Conservation (phyloP, 2,329 filamentous ascomycete genomes). For the Pseudopithomyces chartarum region DNA sequence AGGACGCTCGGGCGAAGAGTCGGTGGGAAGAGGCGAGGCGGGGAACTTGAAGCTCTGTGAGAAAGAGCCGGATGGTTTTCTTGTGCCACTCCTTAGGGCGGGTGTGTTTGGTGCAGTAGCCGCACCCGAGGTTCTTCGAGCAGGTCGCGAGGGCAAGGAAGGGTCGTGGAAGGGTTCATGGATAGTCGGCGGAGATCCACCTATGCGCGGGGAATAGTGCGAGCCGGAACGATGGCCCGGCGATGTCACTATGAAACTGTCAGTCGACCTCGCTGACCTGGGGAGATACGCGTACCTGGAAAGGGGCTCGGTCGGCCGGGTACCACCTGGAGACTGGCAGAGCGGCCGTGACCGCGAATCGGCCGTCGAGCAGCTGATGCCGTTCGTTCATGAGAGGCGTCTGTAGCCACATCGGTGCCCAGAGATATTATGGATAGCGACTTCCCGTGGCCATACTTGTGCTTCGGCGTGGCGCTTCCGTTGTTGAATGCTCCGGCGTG, state of each 20-base stretch:
- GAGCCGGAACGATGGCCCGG: conserved; percentile 37
- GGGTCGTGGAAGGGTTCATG: conserved; percentile 33
- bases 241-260: conserved; percentile 32
- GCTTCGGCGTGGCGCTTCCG: conserved; percentile 23
- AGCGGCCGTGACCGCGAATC: conserved; percentile 71
- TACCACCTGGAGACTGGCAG: conserved; percentile 79
- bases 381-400: conserved; percentile 32
- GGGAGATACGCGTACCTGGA: conserved; percentile 27
- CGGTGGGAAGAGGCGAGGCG: conserved; percentile 44
- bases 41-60: conserved; percentile 63
- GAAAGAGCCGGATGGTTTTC: conserved; percentile 2
- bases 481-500: conserved; percentile 29
- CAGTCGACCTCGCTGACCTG: conserved; percentile 14
- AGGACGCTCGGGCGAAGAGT: conserved; percentile 34
- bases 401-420: conserved; percentile 48
- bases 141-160: conserved; percentile 34
- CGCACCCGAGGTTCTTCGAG: conserved; percentile 33
- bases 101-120: conserved; percentile 49
- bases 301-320: conserved; percentile 49
- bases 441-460: conserved; percentile 51
- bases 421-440: conserved; percentile 57
- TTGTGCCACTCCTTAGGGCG: conserved; percentile 26
- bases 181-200: conserved; percentile 43
- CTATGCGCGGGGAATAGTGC: conserved; percentile 51
- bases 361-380: conserved; percentile 50